phyloP scores from a whole-genome alignment of 2,329 filamentous ascomycete species.

The Trichoderma pleuroti region DNA sequence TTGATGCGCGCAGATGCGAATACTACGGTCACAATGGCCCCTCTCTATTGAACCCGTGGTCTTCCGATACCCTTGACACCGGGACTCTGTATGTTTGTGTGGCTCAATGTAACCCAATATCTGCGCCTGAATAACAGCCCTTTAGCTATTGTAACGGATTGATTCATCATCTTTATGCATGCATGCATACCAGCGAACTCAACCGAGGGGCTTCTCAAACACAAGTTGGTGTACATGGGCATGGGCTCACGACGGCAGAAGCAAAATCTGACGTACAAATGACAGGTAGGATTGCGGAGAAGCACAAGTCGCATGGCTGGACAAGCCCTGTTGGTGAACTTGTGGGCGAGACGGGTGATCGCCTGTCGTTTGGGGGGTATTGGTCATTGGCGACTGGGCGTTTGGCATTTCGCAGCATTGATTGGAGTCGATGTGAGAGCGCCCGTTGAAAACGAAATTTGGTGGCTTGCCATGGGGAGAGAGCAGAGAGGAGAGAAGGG shows the following conservation, averaged over 20 bases:
- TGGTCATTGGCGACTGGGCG: background rate
- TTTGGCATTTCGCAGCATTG: background rate
- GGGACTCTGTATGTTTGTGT: background rate
- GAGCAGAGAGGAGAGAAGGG: background rate
- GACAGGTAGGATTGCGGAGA: background rate
- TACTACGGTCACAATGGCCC: background rate
- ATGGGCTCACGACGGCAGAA: background rate
- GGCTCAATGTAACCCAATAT: conserved; percentile 6
- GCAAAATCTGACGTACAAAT: conserved; percentile 3
- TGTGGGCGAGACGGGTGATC: conserved; percentile 1
- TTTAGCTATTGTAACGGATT: background rate
- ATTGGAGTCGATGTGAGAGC: background rate
- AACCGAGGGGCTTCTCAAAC: background rate
- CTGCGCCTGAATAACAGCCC: background rate
- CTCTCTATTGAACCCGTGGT: background rate
- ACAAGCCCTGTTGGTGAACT: background rate
- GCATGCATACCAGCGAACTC: background rate
- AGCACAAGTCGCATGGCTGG: background rate
- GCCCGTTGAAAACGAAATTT: background rate
- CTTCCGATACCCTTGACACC: conserved; percentile 10
- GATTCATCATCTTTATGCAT: background rate
- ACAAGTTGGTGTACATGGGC: background rate
- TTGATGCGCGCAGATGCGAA: background rate
- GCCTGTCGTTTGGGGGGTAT: background rate
- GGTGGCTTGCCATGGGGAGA: background rate